phyloP scores from a whole-genome alignment of 306 rosid species.

The Corylus americana region DNA sequence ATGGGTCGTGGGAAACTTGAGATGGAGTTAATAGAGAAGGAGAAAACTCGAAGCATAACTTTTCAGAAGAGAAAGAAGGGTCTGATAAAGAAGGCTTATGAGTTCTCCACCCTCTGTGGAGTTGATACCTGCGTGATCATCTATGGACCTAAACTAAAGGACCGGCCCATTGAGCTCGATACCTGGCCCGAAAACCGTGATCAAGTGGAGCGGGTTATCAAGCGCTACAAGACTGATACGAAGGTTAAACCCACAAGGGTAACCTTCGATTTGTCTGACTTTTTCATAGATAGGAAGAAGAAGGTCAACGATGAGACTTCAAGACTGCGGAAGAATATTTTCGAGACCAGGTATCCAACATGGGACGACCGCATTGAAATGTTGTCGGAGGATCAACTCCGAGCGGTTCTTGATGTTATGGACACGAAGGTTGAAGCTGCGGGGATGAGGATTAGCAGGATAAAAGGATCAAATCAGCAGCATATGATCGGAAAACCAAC shows the following conservation, averaged over 20 bases:
- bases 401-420: background rate
- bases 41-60: conserved; percentile 1
- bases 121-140: conserved; percentile 10
- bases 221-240: background rate
- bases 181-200: conserved; percentile 17
- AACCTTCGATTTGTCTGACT: background rate
- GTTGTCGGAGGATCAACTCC: conserved; percentile 4
- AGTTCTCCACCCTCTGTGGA: conserved; percentile 20
- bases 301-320: conserved; percentile 14
- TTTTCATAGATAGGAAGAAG: conserved; percentile 10
- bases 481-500: background rate
- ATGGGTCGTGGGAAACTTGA: conserved; percentile 28
- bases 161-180: background rate
- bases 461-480: conserved; percentile 5
- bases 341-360: conserved; percentile 24
- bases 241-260: background rate
- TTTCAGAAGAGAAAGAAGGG: conserved; percentile 20
- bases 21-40: background rate
- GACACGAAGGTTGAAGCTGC: conserved; percentile 23
- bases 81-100: conserved; percentile 8
- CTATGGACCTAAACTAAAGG: background rate
- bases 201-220: background rate
- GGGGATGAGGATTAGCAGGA: background rate
- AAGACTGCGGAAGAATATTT: conserved; percentile 5
- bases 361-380: conserved; percentile 5